Percentiles rank a stretch among this genome's conserved stretches.
These are phyloP conservation scores for Entomortierella parvispora DNA, from an alignment of 192 early-diverging fungal species.

Conservation along the genomic window DNA sequence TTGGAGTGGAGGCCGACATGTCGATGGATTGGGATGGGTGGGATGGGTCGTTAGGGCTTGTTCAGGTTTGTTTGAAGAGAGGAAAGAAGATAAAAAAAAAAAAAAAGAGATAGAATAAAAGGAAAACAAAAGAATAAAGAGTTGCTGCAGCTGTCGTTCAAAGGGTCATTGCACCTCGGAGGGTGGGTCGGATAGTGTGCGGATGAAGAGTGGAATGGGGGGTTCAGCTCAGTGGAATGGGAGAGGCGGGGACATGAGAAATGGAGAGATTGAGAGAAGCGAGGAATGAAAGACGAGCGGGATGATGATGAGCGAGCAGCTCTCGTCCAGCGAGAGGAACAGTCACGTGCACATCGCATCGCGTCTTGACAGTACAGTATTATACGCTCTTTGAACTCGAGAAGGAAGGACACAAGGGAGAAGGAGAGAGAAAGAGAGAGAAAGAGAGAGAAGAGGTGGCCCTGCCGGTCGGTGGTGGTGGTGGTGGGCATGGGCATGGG, in stretches of 20 bases:
- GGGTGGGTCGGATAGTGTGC: neutral
- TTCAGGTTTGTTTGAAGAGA: neutral
- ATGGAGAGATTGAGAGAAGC: neutral
- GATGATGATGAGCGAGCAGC: neutral
- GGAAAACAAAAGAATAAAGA: neutral
- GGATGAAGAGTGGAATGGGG: neutral
- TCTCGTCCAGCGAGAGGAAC: neutral
- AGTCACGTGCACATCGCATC: no score
- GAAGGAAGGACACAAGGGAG: neutral
- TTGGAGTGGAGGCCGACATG: conserved; percentile 16
- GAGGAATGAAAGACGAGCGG: neutral
- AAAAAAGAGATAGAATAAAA: neutral
- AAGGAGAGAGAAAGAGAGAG: neutral
- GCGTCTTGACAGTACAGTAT: no score
- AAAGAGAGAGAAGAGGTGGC: neutral
- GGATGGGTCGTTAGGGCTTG: neutral
- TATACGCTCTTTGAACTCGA: neutral
- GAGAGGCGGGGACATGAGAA: neutral
- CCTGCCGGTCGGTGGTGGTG: neutral
- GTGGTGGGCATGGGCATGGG: neutral
- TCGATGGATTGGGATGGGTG: neutral
- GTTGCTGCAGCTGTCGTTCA: neutral
- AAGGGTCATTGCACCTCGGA: neutral
- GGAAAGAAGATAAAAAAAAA: conserved; percentile 2
- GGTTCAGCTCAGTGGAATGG: no score